These are phyloP conservation scores for Oidiodendron maius DNA, from an alignment of 495 filamentous ascomycete genomes.

Conservation along the genomic window DNA sequence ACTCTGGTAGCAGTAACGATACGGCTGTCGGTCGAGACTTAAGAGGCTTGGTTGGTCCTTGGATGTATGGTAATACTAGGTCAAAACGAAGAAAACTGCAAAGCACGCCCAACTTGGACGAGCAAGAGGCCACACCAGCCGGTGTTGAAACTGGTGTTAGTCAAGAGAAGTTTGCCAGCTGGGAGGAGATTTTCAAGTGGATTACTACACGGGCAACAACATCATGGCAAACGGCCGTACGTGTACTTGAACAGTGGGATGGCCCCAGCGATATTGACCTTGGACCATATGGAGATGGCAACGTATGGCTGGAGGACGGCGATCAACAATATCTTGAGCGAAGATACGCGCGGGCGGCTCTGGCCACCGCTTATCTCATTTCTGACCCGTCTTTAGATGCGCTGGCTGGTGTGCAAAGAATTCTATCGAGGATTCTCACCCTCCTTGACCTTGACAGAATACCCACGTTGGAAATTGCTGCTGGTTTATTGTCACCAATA, in stretches of 20 bases:
- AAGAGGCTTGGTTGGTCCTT: slow-evolving; percentile 70
- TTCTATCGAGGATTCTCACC: slow-evolving; percentile 52
- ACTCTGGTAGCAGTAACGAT: slow-evolving; percentile 30
- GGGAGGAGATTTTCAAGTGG: slow-evolving; percentile 79
- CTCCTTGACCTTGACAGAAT: slow-evolving; percentile 54
- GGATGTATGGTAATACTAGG: slow-evolving; percentile 67
- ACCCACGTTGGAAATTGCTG: slow-evolving; percentile 36
- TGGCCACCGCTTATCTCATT: slow-evolving; percentile 69
- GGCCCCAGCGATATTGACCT: slow-evolving; percentile 77
- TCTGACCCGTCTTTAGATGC: slow-evolving; percentile 51
- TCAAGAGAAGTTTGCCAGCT: slow-evolving; percentile 43
- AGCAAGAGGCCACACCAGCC: slow-evolving; percentile 5
- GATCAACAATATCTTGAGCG: slow-evolving; percentile 46
- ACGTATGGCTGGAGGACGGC: slow-evolving; percentile 42
- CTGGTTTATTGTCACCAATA: slow-evolving; percentile 36
- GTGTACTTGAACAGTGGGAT: slow-evolving; percentile 67
- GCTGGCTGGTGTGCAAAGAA: slow-evolving; percentile 54
- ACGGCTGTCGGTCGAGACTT: slow-evolving; percentile 62
- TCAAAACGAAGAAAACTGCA: slow-evolving; percentile 42
- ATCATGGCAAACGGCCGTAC: slow-evolving; percentile 51
- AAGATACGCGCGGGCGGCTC: slow-evolving; percentile 64
- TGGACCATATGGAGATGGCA: slow-evolving; percentile 55
- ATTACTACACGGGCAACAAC: slow-evolving; percentile 51
- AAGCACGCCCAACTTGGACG: slow-evolving; percentile 10
- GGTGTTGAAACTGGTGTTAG: slow-evolving; percentile 10